Conservation (phyloP, 257 asterid species). For the Paulownia fortunei region DNA sequence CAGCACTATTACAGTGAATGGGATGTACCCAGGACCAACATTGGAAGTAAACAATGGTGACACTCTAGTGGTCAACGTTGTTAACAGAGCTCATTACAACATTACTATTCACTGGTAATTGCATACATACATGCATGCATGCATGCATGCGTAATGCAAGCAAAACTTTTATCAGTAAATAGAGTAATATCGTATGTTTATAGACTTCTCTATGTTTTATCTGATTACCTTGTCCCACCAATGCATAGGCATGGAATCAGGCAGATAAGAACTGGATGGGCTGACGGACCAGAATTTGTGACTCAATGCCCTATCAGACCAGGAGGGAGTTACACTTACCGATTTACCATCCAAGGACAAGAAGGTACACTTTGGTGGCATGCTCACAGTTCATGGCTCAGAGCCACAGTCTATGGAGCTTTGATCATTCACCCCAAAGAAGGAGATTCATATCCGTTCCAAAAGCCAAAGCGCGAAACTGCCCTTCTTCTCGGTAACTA, state of each 20-base stretch:
- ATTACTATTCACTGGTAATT: slow-evolving; percentile 86
- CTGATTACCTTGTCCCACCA: not conserved
- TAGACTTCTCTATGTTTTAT: not conserved
- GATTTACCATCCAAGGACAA: slow-evolving; percentile 82
- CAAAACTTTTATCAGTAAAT: not conserved
- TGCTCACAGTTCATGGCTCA: slow-evolving; percentile 95
- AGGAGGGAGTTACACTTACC: slow-evolving; percentile 82
- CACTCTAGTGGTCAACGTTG: slow-evolving; percentile 67
- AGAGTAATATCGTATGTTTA: not conserved
- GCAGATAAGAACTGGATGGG: slow-evolving; percentile 84
- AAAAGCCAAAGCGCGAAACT: slow-evolving; percentile 78
- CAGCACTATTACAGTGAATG: slow-evolving; percentile 72
- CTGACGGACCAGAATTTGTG: slow-evolving; percentile 91
- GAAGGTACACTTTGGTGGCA: slow-evolving; percentile 98
- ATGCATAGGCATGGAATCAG: slow-evolving; percentile 76
- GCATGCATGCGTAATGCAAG: slow-evolving; percentile 19
- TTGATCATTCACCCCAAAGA: slow-evolving; percentile 64
- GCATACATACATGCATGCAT: not conserved
- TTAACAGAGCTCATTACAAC: slow-evolving; percentile 77
- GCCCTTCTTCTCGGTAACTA: slow-evolving; percentile 73
- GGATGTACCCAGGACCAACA: slow-evolving; percentile 86
- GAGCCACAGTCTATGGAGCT: slow-evolving; percentile 91
- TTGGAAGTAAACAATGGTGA: slow-evolving; percentile 82
- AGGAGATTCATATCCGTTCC: slow-evolving; percentile 75
- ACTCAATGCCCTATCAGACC: slow-evolving; percentile 94